Percentiles rank a stretch among this genome's conserved stretches.
These are phyloP conservation scores for Takashimella koratensis DNA, from an alignment of 1,284 basidiomycete genomes.

Conservation along the genomic window DNA sequence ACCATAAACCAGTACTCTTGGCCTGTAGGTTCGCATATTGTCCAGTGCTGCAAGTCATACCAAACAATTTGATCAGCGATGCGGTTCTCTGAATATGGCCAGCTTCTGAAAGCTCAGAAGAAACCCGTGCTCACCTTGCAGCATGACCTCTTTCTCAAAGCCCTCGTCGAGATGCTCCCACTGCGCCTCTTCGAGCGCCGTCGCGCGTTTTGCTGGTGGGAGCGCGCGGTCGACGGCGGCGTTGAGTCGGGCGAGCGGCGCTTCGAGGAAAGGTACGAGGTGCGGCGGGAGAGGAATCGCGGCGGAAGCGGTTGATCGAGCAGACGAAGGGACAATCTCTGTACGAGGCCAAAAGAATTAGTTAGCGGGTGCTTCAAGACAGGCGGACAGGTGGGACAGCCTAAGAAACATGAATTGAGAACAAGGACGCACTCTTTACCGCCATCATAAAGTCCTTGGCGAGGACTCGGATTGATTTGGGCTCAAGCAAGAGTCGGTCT, in stretches of 20 bases:
- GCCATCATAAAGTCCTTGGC: conserved; percentile 97
- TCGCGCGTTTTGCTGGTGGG: conserved; percentile 68
- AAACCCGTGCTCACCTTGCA: conserved; percentile 81
- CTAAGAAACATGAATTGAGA: neutral
- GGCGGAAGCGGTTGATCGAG: conserved; percentile 78
- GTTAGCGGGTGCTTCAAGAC: conserved; percentile 1
- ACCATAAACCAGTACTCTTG: conserved; percentile 82
- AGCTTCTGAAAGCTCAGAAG: no score
- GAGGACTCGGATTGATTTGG: conserved; percentile 79
- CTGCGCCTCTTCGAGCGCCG: conserved; percentile 88
- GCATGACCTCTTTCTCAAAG: conserved; percentile 74
- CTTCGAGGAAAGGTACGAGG: conserved; percentile 72
- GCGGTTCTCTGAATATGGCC: no score
- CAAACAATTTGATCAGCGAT: no score
- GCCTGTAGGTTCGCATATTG: conserved; percentile 83
- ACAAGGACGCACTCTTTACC: conserved; percentile 70
- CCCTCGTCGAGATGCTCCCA: conserved; percentile 73
- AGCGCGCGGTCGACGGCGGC: conserved; percentile 64
- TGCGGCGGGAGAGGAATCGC: conserved; percentile 82
- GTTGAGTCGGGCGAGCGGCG: conserved; percentile 68
- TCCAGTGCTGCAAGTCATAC: conserved; percentile 88
- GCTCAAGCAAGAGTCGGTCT: conserved; percentile 79
- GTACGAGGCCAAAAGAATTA: no score
- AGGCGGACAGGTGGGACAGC: conserved; percentile 2
- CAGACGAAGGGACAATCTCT: conserved; percentile 93